Evolutionary conservation across 306 rosid species (phyloP).

Genomic region (Prunus kanzakura): DNA sequence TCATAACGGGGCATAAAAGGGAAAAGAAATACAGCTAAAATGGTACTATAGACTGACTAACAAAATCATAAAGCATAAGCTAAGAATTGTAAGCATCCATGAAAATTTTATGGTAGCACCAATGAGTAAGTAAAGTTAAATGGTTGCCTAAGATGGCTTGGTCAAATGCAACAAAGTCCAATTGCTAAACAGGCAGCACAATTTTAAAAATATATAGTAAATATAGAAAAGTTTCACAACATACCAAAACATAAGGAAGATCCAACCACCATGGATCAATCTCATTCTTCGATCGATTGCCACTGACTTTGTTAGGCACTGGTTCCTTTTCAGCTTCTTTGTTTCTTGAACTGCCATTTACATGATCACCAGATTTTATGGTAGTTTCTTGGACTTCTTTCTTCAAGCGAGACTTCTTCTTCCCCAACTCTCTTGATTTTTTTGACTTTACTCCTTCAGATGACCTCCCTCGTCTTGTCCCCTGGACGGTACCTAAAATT

Average conservation of each 20-base stretch:
- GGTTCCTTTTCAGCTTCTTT: conserved; percentile 29
- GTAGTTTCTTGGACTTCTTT: conserved; percentile 26
- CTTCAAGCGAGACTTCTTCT: conserved; percentile 17
- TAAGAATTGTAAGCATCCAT: not conserved
- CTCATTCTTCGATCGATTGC: conserved; percentile 33
- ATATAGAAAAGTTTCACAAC: conserved; percentile 18
- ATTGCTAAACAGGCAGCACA: not conserved
- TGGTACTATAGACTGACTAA: not conserved
- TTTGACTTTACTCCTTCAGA: conserved; percentile 33
- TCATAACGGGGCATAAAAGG: not conserved
- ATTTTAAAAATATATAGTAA: not conserved
- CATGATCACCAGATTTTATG: conserved; percentile 24
- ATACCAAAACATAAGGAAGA: conserved; percentile 81
- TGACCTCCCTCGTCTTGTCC: conserved; percentile 32
- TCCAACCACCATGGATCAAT: conserved; percentile 70
- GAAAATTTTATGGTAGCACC: not conserved
- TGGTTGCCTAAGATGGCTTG: not conserved
- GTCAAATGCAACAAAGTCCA: not conserved
- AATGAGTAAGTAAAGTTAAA: not conserved
- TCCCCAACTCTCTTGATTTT: conserved; percentile 33
- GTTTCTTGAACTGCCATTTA: conserved; percentile 32
- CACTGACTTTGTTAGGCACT: conserved; percentile 23
- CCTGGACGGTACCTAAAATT: conserved; percentile 55
- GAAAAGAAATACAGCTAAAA: not conserved
- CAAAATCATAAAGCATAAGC: not conserved